Conservation (phyloP, 495 filamentous ascomycete genomes). For the Penicillium crystallinum region DNA sequence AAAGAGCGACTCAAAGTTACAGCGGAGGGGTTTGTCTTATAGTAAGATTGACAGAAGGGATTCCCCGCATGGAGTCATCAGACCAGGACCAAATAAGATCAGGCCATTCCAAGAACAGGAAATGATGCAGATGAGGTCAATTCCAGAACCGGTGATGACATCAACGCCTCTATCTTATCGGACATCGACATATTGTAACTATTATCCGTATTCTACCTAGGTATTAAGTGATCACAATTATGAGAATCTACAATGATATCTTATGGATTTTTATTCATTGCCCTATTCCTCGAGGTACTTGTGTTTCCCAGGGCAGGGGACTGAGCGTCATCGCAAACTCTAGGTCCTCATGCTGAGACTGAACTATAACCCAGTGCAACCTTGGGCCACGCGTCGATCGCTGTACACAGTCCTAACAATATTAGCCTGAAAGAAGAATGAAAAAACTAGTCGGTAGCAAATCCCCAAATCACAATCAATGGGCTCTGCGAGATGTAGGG, state of each 20-base stretch:
- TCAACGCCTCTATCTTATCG: background rate
- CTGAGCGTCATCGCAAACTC: background rate
- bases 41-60: background rate
- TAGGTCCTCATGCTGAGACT: background rate
- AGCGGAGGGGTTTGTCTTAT: conserved; percentile 6
- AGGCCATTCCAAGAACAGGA: background rate
- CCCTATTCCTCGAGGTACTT: background rate
- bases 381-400: conserved; percentile 8
- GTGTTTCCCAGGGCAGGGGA: background rate
- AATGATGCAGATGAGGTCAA: background rate
- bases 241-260: too few species aligned
- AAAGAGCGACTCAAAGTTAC: background rate
- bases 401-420: conserved; percentile 9
- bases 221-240: too few species aligned
- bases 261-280: too few species aligned
- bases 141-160: background rate
- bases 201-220: too few species aligned
- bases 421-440: too few species aligned
- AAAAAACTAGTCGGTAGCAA: too few species aligned
- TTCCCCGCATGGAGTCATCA: conserved; percentile 2
- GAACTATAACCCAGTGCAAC: conserved; percentile 1
- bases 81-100: background rate
- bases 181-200: background rate
- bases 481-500: background rate
- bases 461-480: too few species aligned